These are phyloP conservation scores for Remersonia thermophila DNA, from an alignment of 2,329 filamentous ascomycete species.

Conservation along the genomic window DNA sequence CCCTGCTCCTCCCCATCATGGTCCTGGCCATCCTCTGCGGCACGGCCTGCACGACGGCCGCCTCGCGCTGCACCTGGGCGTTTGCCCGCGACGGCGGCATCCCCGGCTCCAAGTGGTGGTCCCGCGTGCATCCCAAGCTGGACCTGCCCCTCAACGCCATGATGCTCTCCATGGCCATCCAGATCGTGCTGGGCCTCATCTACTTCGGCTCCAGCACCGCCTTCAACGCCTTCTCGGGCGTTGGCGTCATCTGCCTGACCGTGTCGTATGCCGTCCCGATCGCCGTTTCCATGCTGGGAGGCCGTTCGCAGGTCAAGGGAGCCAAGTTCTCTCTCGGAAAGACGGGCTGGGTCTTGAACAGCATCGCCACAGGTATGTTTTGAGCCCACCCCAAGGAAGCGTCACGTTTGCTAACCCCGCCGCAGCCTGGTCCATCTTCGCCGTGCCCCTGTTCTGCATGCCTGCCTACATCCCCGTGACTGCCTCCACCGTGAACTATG, in stretches of 20 bases:
- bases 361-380: constrained; percentile 47
- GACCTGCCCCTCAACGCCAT: constrained; percentile 59
- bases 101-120: constrained; percentile 49
- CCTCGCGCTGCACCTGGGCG: constrained; percentile 56
- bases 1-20: constrained; percentile 50
- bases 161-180: constrained; percentile 56
- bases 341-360: constrained; percentile 49
- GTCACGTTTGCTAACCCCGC: not conserved
- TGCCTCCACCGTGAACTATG: constrained; percentile 55
- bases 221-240: constrained; percentile 62
- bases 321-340: constrained; percentile 50
- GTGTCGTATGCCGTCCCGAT: constrained; percentile 57
- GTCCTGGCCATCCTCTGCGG: constrained; percentile 56
- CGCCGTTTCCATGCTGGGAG: constrained; percentile 47
- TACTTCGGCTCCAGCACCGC: constrained; percentile 58
- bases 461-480: constrained; percentile 51
- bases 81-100: constrained; percentile 61
- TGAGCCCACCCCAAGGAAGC: constrained; percentile 1
- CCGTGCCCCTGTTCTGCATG: constrained; percentile 65
- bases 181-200: constrained; percentile 52
- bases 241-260: constrained; percentile 58
- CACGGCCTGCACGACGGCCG: constrained; percentile 56
- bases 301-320: constrained; percentile 45
- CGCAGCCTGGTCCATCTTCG: constrained; percentile 52
- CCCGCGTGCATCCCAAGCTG: constrained; percentile 46